A percentile compares a stretch with the other conserved stretches of the same genome.
Evolutionary conservation across 805 yeast species (phyloP).

Genomic region (Cyberlindnera lachancei): DNA sequence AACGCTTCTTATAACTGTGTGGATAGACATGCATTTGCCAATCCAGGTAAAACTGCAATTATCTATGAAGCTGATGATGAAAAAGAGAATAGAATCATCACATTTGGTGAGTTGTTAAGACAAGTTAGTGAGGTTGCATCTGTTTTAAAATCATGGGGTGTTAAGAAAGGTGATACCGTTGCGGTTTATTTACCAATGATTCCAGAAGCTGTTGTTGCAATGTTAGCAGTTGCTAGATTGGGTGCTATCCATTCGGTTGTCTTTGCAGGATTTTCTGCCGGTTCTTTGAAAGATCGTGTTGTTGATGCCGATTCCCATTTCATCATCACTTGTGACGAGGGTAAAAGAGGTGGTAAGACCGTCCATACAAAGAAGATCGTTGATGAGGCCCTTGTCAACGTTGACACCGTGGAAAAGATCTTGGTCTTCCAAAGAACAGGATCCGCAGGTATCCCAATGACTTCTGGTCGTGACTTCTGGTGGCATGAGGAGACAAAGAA

Average conservation of each 20-base stretch:
- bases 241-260: slow-evolving; percentile 97
- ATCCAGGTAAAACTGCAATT: slow-evolving; percentile 77
- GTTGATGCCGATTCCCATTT: slow-evolving; percentile 79
- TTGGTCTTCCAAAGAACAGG: slow-evolving; percentile 89
- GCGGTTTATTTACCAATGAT: slow-evolving; percentile 98
- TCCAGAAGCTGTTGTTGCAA: slow-evolving; percentile 91
- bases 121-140: slow-evolving; percentile 85
- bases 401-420: slow-evolving; percentile 69
- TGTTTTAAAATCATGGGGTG: slow-evolving; percentile 77
- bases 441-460: slow-evolving; percentile 60
- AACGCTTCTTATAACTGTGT: slow-evolving; percentile 93
- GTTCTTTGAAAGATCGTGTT: slow-evolving; percentile 86
- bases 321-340: slow-evolving; percentile 92
- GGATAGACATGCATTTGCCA: slow-evolving; percentile 87
- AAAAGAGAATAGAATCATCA: slow-evolving; percentile 59
- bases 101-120: slow-evolving; percentile 80
- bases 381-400: slow-evolving; percentile 82
- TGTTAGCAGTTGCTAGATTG: slow-evolving; percentile 85
- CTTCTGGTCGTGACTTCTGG: slow-evolving; percentile 80
- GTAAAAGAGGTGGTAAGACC: slow-evolving; percentile 91
- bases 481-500: slow-evolving; percentile 88
- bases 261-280: slow-evolving; percentile 94
- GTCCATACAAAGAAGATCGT: slow-evolving; percentile 90
- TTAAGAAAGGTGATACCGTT: slow-evolving; percentile 89
- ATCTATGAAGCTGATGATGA: slow-evolving; percentile 95